Base-by-base conservation (phyloP, 192 early-diverging fungal genomes). In the Jimgerdemannia flammicorona region DNA sequence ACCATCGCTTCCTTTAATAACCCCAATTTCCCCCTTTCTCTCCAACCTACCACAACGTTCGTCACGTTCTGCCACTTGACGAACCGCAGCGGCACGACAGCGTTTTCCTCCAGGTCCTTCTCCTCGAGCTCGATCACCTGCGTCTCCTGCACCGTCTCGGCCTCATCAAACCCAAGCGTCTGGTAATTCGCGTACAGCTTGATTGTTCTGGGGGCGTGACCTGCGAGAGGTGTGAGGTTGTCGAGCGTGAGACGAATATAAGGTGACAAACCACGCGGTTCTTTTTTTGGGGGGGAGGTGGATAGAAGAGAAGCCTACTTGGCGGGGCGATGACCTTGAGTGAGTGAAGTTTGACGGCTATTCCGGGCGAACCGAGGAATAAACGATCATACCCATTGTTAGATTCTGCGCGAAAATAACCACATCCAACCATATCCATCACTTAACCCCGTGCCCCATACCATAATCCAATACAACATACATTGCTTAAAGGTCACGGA, bases 11-110 rank as follows among this genome's bases (percentile, higher is more conserved):
- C 3, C 39, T 69, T 29, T 66, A 19, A 29, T 66, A 14, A 68
- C 49, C 49, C 4, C 49, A 69, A 40, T 3, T 41, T 42, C 42
- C 43, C 3, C 29, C 7, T 10, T 54, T n/a, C 40, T 11, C 10
- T 29, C 63, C 39, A 63, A 75, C 83, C 75, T 79, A 93, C 87
- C 66, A 93, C 89, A 69, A 98, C 66, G 73, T 84, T 93, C 70
- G 86, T 90, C 43, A 99, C 91, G 72, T 87, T 92, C 85, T 99
- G 97, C 84, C 95, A 99, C 70, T 95, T 94, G 72, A 99, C 97
- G 81, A 95, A 99, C 67, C 94, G 90, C 77, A 99, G 87, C 7
- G 86, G 84, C n/a, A 92, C 88, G 43, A 94, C 84, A 14, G 87
- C 86, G 40, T 90, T 87, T 39, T 80, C 84, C 75, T 89, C 87